A percentile compares a stretch with the other conserved stretches of the same genome.
phyloP scores from a whole-genome alignment of 805 yeast species.

The Lipomyces orientalis region DNA sequence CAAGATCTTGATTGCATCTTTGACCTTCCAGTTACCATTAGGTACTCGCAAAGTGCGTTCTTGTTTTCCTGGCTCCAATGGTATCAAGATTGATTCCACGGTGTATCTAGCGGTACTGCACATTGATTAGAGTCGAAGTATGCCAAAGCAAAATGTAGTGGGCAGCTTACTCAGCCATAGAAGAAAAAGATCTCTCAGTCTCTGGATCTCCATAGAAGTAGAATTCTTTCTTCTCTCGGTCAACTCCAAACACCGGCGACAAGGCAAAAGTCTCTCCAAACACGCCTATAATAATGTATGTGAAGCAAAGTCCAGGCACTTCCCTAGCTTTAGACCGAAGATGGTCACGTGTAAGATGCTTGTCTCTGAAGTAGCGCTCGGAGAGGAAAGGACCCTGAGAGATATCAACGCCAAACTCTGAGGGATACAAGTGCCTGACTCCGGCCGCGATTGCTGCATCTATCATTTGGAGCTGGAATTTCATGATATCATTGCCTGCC shows the following conservation, averaged over 20 bases:
- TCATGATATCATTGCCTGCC: background rate
- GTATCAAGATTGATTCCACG: slow-evolving; percentile 9
- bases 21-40: slow-evolving; percentile 7
- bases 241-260: background rate
- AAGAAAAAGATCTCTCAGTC: background rate
- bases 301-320: background rate
- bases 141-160: background rate
- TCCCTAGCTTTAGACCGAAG: background rate
- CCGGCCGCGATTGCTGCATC: background rate
- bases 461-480: background rate
- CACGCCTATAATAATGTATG: background rate
- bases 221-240: background rate
- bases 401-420: background rate
- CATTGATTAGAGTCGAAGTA: background rate
- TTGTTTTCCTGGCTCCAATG: background rate
- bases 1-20: slow-evolving; percentile 4
- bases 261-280: background rate
- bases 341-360: background rate
- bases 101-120: slow-evolving; percentile 1
- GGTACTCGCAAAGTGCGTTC: slow-evolving; percentile 5
- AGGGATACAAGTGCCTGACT: background rate
- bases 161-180: slow-evolving; percentile 4
- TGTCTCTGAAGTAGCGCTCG: background rate
- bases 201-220: background rate
- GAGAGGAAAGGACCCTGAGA: background rate